Base-by-base conservation (phyloP, 148 eudicot genomes). In the Spergularia marina region DNA sequence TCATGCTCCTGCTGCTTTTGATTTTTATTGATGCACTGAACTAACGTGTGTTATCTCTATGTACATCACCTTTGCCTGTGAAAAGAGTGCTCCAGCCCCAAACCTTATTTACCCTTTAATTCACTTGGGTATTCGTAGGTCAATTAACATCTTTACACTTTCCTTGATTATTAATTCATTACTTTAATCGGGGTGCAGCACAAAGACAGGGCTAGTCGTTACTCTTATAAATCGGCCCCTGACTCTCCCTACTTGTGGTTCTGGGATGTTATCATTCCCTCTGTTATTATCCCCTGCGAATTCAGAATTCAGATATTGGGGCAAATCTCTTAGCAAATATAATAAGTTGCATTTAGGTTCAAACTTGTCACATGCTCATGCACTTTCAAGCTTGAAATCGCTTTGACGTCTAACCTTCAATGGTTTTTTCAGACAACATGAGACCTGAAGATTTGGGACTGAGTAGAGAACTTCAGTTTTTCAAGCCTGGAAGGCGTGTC, bases 361-460 rank as follows among this genome's bases (percentile, higher is more conserved):
- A 17, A 12, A 72, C 6, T 52, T 78, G 66, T 65, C 17, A 17
- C 34, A 2, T 21, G 52, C 16, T 53, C 7, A 53, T 47, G 11
- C 17, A 40, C 52, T 39, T 65, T 16, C 25, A 65, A 58, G 36
- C 13, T 53, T 39, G 23, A 39, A 68, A 30, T 68, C 6, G 34
- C 47, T 40, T 74, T 11, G 8, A 17, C 17, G 25, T 14, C 49
- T 21, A 16, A 14, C 18, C 47, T 73, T 72, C 60, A 51, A 52
- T 74, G 36, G 12, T 58, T 71, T 71, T 44, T 74, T 12, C 70
- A 93, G 98, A 93, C 83, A 70, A 73, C 40, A 84, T 93, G 91
- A 78, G 63, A 67, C 96, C 98, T 3, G 96, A 87, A 79, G 98
- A 90, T 87, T 83, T 93, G 30, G 93, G 98, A 21, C 81, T 93